phyloP scores from a whole-genome alignment of 805 yeast genomes.

The Wickerhamiella azyma region DNA sequence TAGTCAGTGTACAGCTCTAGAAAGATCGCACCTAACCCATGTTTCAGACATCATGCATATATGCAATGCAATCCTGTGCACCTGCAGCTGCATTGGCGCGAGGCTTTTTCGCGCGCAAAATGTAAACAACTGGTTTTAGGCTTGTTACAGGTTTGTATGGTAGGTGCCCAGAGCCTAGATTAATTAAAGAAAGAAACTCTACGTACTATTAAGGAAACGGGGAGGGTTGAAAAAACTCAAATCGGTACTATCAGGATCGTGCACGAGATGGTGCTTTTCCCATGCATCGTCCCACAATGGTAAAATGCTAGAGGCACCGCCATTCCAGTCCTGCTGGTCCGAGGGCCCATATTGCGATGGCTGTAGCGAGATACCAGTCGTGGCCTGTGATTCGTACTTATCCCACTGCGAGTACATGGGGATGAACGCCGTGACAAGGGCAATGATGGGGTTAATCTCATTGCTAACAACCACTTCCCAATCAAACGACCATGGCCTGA shows the following conservation, averaged over 20 bases:
- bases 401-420: constrained; percentile 62
- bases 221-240: constrained; percentile 1
- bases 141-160: no score
- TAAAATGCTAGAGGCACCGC: no score
- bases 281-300: background rate
- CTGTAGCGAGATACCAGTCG: background rate
- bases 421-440: constrained; percentile 45
- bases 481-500: constrained; percentile 48
- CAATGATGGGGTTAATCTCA: constrained; percentile 36
- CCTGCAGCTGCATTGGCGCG: no score
- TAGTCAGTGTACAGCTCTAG: no score
- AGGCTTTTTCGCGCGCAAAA: no score
- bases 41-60: no score
- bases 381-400: constrained; percentile 11
- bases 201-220: background rate
- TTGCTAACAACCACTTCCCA: constrained; percentile 44
- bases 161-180: no score
- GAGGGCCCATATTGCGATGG: background rate
- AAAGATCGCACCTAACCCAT: no score
- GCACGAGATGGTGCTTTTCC: background rate
- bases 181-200: no score
- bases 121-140: no score
- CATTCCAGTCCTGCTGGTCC: no score
- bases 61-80: no score
- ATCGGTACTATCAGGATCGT: background rate